Conservation (phyloP, 2,329 filamentous ascomycete genomes). For the Chaetomiaceae sp. region DNA sequence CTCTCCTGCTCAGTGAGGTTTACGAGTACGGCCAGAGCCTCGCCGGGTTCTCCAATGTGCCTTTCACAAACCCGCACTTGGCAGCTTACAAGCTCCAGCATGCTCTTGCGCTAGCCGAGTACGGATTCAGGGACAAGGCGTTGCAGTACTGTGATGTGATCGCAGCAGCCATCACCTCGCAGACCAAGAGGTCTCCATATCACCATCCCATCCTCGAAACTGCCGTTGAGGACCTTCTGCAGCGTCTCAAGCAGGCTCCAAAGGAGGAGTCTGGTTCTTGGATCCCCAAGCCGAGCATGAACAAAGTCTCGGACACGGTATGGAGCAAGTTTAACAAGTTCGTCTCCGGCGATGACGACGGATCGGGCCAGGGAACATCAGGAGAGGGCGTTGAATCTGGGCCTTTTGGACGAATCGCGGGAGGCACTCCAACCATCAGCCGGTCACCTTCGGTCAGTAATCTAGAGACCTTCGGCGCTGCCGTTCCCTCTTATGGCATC, state of each 20-base stretch:
- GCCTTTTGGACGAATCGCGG: constrained; percentile 76
- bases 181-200: constrained; percentile 81
- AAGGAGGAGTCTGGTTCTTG: constrained; percentile 78
- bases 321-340: constrained; percentile 96
- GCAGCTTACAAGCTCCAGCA: constrained; percentile 89
- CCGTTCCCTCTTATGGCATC: constrained; percentile 32
- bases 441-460: constrained; percentile 65
- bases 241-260: constrained; percentile 78
- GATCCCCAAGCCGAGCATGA: constrained; percentile 94
- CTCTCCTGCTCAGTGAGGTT: constrained; percentile 89
- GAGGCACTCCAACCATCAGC: constrained; percentile 71
- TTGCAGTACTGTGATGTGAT: constrained; percentile 90
- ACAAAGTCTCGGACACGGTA: constrained; percentile 87
- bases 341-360: constrained; percentile 84
- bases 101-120: constrained; percentile 77
- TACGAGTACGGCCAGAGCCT: constrained; percentile 88
- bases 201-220: constrained; percentile 71
- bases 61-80: constrained; percentile 69
- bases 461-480: constrained; percentile 69
- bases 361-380: constrained; percentile 52
- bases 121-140: constrained; percentile 76
- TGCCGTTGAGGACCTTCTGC: constrained; percentile 76
- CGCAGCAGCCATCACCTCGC: constrained; percentile 66
- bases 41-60: constrained; percentile 50
- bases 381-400: constrained; percentile 64